phyloP scores from a whole-genome alignment of 768 basidiomycete species.

The Phaffia tasmanica region DNA sequence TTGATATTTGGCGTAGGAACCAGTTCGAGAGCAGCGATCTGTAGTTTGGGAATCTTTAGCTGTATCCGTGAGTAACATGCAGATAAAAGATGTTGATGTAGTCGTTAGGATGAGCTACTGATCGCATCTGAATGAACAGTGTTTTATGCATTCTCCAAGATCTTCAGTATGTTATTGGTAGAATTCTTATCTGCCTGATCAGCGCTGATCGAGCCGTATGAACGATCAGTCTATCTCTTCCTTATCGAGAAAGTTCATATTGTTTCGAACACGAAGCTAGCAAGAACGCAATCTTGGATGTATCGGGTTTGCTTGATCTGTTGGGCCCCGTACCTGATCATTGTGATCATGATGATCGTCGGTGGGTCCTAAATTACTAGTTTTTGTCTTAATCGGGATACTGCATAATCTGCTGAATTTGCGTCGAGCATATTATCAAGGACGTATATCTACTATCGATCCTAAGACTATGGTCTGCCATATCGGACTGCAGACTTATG shows the following conservation, averaged over 20 bases:
- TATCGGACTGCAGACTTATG: slow-evolving; percentile 18
- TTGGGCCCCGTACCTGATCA: slow-evolving; percentile 16
- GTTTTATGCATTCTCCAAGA: slow-evolving; percentile 24
- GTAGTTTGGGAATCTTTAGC: slow-evolving; percentile 22
- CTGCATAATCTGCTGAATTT: background rate
- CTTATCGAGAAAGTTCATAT: slow-evolving; percentile 26
- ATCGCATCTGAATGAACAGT: background rate
- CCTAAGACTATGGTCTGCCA: slow-evolving; percentile 9
- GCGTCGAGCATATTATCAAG: background rate
- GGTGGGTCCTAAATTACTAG: background rate
- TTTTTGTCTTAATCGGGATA: too few species aligned
- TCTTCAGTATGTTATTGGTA: slow-evolving; percentile 5
- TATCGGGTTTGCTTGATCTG: slow-evolving; percentile 19
- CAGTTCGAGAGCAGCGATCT: background rate
- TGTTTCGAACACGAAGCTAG: slow-evolving; percentile 16
- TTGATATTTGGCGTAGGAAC: slow-evolving; percentile 22
- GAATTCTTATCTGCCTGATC: background rate
- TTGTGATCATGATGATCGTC: slow-evolving; percentile 20
- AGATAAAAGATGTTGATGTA: too few species aligned
- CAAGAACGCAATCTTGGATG: slow-evolving; percentile 14
- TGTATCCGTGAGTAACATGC: slow-evolving; percentile 11
- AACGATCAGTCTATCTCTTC: slow-evolving; percentile 12
- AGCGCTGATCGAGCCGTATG: too few species aligned
- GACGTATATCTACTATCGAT: slow-evolving; percentile 14
- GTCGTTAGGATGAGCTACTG: too few species aligned